Percentiles rank a stretch among this genome's conserved stretches.
These are phyloP conservation scores for Mortierella polycephala DNA, from an alignment of 371 early-diverging fungal species.

Conservation along the genomic window DNA sequence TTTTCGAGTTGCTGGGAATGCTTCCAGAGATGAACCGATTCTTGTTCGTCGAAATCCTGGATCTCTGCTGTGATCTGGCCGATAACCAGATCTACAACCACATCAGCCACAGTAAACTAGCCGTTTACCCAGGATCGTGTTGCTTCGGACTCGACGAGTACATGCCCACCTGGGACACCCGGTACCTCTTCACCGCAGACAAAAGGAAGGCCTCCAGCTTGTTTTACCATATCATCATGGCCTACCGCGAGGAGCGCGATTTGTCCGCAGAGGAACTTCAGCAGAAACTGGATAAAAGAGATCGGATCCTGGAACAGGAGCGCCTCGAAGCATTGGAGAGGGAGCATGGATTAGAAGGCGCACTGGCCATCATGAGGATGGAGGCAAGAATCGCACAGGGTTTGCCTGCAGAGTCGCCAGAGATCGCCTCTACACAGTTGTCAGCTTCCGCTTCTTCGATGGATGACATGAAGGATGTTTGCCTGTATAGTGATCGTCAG, in stretches of 20 bases:
- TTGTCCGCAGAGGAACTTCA: slow-evolving; percentile 38
- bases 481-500: slow-evolving; percentile 36
- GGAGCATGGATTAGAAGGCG: slow-evolving; percentile 31
- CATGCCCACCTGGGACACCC: slow-evolving; percentile 52
- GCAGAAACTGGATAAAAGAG: slow-evolving; percentile 22
- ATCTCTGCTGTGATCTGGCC: slow-evolving; percentile 46
- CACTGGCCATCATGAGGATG: slow-evolving; percentile 28
- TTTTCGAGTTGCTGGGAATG: slow-evolving; percentile 40
- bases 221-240: slow-evolving; percentile 42
- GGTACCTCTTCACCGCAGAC: slow-evolving; percentile 30
- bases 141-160: slow-evolving; percentile 50
- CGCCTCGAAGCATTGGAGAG: slow-evolving; percentile 24
- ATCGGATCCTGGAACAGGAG: slow-evolving; percentile 30
- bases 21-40: slow-evolving; percentile 50
- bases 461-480: slow-evolving; percentile 29
- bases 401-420: slow-evolving; percentile 45
- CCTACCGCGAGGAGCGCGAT: slow-evolving; percentile 44
- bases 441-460: slow-evolving; percentile 1
- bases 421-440: slow-evolving; percentile 1
- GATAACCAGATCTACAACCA: slow-evolving; percentile 39
- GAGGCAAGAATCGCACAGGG: slow-evolving; percentile 42
- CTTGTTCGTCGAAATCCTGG: slow-evolving; percentile 49
- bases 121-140: slow-evolving; percentile 49
- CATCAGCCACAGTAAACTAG: slow-evolving; percentile 36
- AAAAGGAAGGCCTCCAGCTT: slow-evolving; percentile 24